Evolutionary conservation across 2,329 filamentous ascomycete genomes (phyloP).

Genomic region (Grosmannia clavigera): DNA sequence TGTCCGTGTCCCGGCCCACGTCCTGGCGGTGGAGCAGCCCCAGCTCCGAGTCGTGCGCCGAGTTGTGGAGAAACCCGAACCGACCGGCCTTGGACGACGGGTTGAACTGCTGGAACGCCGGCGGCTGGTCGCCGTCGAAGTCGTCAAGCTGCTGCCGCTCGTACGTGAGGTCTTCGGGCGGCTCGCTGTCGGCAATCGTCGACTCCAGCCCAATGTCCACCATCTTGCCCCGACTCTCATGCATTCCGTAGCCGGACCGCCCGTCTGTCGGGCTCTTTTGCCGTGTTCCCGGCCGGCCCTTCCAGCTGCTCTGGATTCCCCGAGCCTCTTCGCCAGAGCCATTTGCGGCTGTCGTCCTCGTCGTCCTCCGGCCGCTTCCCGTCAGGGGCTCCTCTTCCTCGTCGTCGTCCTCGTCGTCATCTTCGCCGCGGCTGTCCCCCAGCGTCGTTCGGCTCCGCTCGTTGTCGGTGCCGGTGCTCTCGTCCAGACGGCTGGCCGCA

Average conservation of each 20-base stretch:
- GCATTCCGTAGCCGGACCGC: neutral
- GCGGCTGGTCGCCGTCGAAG: slow-evolving; percentile 25
- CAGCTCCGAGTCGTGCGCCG: slow-evolving; percentile 35
- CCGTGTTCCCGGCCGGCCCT: slow-evolving; percentile 12
- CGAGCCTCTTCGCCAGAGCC: neutral
- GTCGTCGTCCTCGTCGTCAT: neutral
- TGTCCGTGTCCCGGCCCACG: slow-evolving; percentile 18
- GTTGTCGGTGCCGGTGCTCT: slow-evolving; percentile 73
- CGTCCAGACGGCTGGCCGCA: slow-evolving; percentile 68
- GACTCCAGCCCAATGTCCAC: slow-evolving; percentile 79
- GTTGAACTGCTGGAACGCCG: slow-evolving; percentile 50
- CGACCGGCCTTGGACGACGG: slow-evolving; percentile 24
- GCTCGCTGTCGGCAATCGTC: slow-evolving; percentile 44
- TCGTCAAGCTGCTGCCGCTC: slow-evolving; percentile 4
- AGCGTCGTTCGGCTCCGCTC: slow-evolving; percentile 47
- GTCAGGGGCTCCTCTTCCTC: slow-evolving; percentile 17
- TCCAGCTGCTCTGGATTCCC: slow-evolving; percentile 55
- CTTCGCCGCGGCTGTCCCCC: slow-evolving; percentile 36
- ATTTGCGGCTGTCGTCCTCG: neutral
- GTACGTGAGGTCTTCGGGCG: slow-evolving; percentile 43
- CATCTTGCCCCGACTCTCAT: slow-evolving; percentile 50
- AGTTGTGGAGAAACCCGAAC: slow-evolving; percentile 28
- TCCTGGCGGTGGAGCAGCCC: slow-evolving; percentile 26
- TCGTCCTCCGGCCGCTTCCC: slow-evolving; percentile 17
- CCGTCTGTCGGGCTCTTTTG: neutral